Conservation (phyloP, 805 yeast species). For the Dipodascus albidus region DNA sequence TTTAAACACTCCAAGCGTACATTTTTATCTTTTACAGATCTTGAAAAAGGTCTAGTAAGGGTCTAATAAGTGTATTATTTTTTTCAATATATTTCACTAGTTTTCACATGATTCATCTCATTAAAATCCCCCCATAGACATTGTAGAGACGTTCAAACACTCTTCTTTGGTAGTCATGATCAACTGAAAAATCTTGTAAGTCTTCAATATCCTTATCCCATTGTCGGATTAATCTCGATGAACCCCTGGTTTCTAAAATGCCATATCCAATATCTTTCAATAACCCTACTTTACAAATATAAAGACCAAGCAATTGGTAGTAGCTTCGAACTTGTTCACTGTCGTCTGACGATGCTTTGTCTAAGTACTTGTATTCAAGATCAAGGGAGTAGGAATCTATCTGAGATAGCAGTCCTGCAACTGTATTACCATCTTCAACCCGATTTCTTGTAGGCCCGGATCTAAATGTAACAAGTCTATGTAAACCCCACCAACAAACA, state of each 20-base stretch:
- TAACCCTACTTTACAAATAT: background rate
- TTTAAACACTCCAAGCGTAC: slow-evolving; percentile 8
- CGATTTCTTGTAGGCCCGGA: background rate
- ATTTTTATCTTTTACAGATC: too few relatives aligned
- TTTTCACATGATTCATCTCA: background rate
- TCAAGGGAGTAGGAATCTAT: background rate
- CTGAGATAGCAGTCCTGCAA: background rate
- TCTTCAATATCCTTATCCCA: slow-evolving; percentile 59
- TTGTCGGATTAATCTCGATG: slow-evolving; percentile 40
- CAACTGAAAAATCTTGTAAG: slow-evolving; percentile 33
- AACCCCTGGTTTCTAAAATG: background rate
- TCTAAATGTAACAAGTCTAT: background rate
- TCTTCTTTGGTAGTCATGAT: slow-evolving; percentile 30
- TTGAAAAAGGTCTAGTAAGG: too few relatives aligned
- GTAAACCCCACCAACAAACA: slow-evolving; percentile 34
- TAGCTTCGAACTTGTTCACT: too few relatives aligned
- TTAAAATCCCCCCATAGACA: slow-evolving; percentile 33
- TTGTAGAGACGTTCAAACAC: slow-evolving; percentile 52
- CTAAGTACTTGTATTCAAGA: background rate
- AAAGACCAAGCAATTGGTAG: background rate
- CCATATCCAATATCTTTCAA: background rate
- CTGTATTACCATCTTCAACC: background rate
- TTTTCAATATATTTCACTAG: too few relatives aligned
- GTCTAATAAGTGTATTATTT: too few relatives aligned
- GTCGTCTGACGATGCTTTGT: background rate